phyloP scores from a whole-genome alignment of 176 grass and related monocot genomes.

The Phragmites australis region DNA sequence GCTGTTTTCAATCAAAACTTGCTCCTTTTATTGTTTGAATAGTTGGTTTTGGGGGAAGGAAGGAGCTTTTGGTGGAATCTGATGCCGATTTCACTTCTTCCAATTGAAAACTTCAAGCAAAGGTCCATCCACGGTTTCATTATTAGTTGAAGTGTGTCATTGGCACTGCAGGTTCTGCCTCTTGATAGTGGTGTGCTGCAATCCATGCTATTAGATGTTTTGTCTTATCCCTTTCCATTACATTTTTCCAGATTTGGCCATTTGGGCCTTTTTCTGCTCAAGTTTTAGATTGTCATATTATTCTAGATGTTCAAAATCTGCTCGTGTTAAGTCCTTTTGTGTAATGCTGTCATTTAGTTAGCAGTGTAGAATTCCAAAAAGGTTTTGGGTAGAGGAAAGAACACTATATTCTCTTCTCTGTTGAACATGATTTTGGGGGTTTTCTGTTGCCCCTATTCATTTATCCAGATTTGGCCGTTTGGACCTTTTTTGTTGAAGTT shows the following conservation, averaged over 20 bases:
- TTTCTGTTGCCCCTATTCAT: not conserved
- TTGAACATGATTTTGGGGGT: no score
- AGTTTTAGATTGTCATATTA: not conserved
- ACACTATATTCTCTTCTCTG: no score
- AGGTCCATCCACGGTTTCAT: not conserved
- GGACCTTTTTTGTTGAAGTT: not conserved
- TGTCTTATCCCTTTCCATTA: not conserved
- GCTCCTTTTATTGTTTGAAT: not conserved
- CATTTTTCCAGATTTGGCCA: not conserved
- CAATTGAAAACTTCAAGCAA: not conserved
- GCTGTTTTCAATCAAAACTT: not conserved
- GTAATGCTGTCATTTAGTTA: not conserved
- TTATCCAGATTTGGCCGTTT: no score
- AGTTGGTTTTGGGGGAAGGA: not conserved
- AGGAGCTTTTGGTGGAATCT: not conserved
- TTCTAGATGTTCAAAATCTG: not conserved
- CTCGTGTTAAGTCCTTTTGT: not conserved
- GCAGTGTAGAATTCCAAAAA: not conserved
- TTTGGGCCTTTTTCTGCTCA: not conserved
- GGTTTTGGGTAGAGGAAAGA: no score
- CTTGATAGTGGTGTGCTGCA: not conserved
- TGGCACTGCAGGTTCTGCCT: not conserved
- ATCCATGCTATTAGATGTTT: not conserved
- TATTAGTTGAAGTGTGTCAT: not conserved
- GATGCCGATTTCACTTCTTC: not conserved